These are phyloP conservation scores for Cryptosporidium tyzzeri DNA, from an alignment of 169 alveolate species.

Conservation along the genomic window DNA sequence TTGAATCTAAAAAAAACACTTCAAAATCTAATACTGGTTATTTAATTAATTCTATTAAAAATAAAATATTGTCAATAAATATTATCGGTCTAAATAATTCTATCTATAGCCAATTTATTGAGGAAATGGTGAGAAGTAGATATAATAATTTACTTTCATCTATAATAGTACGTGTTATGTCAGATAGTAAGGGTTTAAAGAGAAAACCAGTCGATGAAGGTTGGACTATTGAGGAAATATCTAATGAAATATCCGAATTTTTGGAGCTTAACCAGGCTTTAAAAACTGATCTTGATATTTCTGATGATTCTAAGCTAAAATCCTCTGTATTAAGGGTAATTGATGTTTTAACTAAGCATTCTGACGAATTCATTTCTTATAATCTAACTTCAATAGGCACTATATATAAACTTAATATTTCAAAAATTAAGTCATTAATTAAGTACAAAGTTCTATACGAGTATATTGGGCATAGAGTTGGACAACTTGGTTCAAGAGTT, in stretches of 20 bases:
- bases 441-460: constrained; percentile 52
- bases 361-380: constrained; percentile 51
- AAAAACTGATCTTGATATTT: constrained; percentile 28
- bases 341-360: constrained; percentile 48
- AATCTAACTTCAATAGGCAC: constrained; percentile 32
- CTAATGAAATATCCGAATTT: constrained; percentile 21
- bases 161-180: constrained; percentile 54
- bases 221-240: constrained; percentile 72
- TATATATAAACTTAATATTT: constrained; percentile 21
- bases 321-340: constrained; percentile 49
- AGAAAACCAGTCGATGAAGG: constrained; percentile 29
- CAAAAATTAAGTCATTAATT: constrained; percentile 30
- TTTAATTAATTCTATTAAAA: background rate
- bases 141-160: constrained; percentile 54
- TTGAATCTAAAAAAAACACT: background rate
- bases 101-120: constrained; percentile 46
- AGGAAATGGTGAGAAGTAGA: constrained; percentile 52
- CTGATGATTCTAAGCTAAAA: constrained; percentile 46
- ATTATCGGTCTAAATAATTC: constrained; percentile 26
- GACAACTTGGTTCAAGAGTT: constrained; percentile 58
- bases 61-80: constrained; percentile 40
- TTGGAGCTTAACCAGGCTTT: constrained; percentile 12
- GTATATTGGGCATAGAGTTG: constrained; percentile 43
- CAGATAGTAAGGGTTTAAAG: constrained; percentile 59
- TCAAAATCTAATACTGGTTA: background rate